Conservation (phyloP, 257 asterid genomes). For the Fraxinus quadrangulata region DNA sequence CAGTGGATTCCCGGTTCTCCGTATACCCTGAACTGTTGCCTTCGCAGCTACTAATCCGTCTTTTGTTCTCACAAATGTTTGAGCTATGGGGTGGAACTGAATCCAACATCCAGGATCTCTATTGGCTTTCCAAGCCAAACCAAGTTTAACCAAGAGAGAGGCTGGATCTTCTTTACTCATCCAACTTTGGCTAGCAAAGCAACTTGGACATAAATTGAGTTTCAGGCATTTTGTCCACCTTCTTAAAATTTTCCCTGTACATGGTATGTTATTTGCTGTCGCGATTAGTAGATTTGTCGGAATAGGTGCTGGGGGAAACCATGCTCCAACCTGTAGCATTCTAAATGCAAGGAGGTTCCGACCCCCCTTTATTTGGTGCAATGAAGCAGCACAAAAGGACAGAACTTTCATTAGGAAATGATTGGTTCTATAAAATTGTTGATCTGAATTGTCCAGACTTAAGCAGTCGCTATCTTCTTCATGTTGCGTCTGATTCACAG, state of each 20-base stretch:
- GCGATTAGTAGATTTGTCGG: conserved; percentile 54
- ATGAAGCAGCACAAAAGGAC: conserved; percentile 42
- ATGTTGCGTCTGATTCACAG: conserved; percentile 45
- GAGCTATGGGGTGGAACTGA: conserved; percentile 77
- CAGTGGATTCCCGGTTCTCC: conserved; percentile 46
- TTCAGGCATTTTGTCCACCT: conserved; percentile 58
- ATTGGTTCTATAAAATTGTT: conserved; percentile 53
- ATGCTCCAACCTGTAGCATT: conserved; percentile 77
- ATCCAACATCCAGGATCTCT: conserved; percentile 67
- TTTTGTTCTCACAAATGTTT: conserved; percentile 47
- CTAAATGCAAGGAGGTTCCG: conserved; percentile 47
- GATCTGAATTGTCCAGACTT: conserved; percentile 43
- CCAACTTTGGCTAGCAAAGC: conserved; percentile 55
- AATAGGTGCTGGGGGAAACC: conserved; percentile 77
- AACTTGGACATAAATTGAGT: conserved; percentile 47
- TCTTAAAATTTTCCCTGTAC: conserved; percentile 38
- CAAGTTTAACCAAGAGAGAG: conserved; percentile 56
- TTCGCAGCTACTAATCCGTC: conserved; percentile 50
- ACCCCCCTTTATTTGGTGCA: conserved; percentile 48
- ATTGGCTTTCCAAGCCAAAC: conserved; percentile 64
- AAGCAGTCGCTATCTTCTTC: conserved; percentile 41
- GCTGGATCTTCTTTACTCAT: conserved; percentile 73
- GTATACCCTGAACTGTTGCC: conserved; percentile 62
- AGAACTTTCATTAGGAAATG: conserved; percentile 61
- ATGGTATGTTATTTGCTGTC: conserved; percentile 60